Conservation (phyloP, 2,329 filamentous ascomycete species). For the Arthrobotrys conoides region DNA sequence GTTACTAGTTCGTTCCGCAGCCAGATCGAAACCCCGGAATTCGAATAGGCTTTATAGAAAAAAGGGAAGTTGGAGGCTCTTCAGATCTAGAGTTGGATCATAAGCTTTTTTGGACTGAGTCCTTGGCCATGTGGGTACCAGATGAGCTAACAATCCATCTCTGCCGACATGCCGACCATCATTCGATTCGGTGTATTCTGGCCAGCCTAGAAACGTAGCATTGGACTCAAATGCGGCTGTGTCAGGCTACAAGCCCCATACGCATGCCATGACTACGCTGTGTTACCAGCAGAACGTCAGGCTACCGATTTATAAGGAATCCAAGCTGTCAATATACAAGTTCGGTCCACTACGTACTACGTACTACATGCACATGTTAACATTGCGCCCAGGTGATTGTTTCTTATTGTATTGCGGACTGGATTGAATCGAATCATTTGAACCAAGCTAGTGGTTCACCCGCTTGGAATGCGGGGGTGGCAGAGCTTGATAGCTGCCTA, state of each 20-base stretch:
- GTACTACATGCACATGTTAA: no score
- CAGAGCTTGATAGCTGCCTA: slow-evolving; percentile 31
- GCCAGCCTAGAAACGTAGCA: neutral
- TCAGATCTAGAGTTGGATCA: neutral
- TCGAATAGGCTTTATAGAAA: neutral
- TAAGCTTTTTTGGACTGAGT: neutral
- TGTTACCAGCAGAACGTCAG: neutral
- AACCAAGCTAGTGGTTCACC: neutral
- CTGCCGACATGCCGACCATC: slow-evolving; percentile 12
- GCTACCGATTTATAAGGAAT: neutral
- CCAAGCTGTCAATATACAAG: no score
- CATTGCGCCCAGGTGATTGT: neutral
- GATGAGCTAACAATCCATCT: neutral
- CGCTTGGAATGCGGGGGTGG: slow-evolving; percentile 21
- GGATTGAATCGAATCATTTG: neutral
- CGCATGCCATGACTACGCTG: neutral
- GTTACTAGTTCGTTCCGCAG: neutral
- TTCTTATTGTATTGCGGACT: neutral
- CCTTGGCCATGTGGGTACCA: neutral
- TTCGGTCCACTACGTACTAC: no score
- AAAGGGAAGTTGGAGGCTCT: neutral
- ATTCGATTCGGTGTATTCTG: neutral
- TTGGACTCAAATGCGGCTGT: slow-evolving; percentile 9
- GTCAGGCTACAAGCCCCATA: no score
- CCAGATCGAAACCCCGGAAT: neutral